Evolutionary conservation across 2,329 filamentous ascomycete species (phyloP).

Genomic region (Clarireedia monteithiana): DNA sequence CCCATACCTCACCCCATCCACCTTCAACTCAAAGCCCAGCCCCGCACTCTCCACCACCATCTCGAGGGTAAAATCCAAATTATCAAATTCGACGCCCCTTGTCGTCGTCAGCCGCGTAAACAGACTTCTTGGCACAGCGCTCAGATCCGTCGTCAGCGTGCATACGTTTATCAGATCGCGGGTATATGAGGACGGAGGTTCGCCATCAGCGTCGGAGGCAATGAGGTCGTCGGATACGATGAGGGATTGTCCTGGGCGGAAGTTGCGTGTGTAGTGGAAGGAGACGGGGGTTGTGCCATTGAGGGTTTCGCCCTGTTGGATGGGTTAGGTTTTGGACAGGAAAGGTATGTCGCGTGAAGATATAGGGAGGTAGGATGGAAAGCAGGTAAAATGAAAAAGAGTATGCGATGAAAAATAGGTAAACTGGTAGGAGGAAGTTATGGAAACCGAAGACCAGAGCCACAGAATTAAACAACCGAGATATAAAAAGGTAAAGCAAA

Average conservation of each 20-base stretch:
- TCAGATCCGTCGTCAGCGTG: conserved; percentile 72
- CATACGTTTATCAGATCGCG: conserved; percentile 64
- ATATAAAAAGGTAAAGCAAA: too few species aligned
- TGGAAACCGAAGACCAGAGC: too few species aligned
- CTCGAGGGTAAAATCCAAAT: conserved; percentile 73
- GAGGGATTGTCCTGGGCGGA: conserved; percentile 66
- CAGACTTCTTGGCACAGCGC: conserved; percentile 63
- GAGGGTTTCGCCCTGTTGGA: conserved; percentile 58
- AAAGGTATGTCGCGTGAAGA: neutral
- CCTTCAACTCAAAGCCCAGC: conserved; percentile 69
- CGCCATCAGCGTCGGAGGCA: conserved; percentile 58
- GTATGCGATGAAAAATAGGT: neutral
- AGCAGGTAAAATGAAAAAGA: neutral
- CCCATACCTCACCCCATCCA: conserved; percentile 70
- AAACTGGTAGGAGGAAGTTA: too few species aligned
- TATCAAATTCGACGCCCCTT: conserved; percentile 72
- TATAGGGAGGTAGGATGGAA: too few species aligned
- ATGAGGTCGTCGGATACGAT: conserved; percentile 75
- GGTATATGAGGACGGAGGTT: conserved; percentile 51
- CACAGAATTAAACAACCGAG: too few species aligned
- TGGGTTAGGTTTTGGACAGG: neutral
- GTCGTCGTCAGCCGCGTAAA: conserved; percentile 74
- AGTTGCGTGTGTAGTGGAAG: conserved; percentile 82
- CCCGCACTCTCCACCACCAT: conserved; percentile 77
- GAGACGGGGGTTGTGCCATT: conserved; percentile 68